Conservation (phyloP, 2,329 filamentous ascomycete genomes). For the Cladosporium sp. region DNA sequence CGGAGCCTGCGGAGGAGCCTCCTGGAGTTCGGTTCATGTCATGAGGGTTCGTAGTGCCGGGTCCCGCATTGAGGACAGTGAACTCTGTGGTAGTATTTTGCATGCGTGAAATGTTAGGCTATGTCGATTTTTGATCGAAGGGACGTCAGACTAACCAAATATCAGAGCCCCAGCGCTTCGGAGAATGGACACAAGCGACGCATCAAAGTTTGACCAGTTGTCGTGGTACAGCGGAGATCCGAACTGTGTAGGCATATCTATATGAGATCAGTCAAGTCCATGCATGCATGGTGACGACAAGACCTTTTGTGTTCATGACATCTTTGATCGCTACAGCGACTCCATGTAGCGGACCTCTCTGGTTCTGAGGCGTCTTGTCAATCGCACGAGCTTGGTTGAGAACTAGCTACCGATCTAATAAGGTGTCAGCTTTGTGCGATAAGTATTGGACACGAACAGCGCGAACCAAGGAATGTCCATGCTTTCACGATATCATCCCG, state of each 20-base stretch:
- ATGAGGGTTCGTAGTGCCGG: slow-evolving; percentile 55
- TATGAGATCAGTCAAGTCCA: slow-evolving; percentile 18
- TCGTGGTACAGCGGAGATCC: slow-evolving; percentile 37
- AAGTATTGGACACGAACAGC: slow-evolving; percentile 1
- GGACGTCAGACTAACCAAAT: slow-evolving; percentile 31
- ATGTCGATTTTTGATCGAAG: background rate
- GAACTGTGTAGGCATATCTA: slow-evolving; percentile 56
- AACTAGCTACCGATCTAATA: slow-evolving; percentile 31
- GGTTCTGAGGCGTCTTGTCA: slow-evolving; percentile 44
- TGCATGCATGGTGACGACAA: no score
- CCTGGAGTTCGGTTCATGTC: slow-evolving; percentile 54
- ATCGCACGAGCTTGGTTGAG: slow-evolving; percentile 48
- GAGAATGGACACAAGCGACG: slow-evolving; percentile 49
- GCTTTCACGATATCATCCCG: slow-evolving; percentile 33
- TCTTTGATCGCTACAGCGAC: slow-evolving; percentile 57
- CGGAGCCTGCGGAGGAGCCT: slow-evolving; percentile 64
- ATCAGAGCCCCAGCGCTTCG: slow-evolving; percentile 54
- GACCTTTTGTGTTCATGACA: slow-evolving; percentile 47
- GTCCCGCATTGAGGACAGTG: slow-evolving; percentile 33
- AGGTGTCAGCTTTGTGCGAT: slow-evolving; percentile 28
- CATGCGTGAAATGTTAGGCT: slow-evolving; percentile 18
- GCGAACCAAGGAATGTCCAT: no score
- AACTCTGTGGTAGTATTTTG: slow-evolving; percentile 62
- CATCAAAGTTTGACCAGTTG: slow-evolving; percentile 41
- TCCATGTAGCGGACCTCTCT: slow-evolving; percentile 55